Percentiles rank a stretch among this genome's conserved stretches.
These are phyloP conservation scores for Edaphochlamys debaryana DNA, from an alignment of 139 green algal genomes.

Conservation along the genomic window DNA sequence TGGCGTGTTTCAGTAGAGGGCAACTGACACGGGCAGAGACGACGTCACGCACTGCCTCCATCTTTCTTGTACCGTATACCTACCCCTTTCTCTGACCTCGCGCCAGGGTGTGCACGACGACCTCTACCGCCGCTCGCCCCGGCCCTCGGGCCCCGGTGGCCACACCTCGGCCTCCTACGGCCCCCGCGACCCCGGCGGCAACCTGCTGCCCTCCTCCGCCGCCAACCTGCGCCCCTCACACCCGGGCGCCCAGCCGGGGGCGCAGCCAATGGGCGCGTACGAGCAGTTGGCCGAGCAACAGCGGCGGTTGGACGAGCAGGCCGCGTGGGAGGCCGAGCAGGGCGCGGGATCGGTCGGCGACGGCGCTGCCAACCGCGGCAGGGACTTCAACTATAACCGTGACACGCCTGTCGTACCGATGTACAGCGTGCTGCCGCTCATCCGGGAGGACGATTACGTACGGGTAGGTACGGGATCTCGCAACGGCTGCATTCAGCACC, in stretches of 20 bases:
- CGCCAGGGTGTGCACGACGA: slow-evolving; percentile 8
- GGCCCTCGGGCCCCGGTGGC: not conserved
- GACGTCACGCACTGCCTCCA: no score
- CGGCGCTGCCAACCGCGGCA: not conserved
- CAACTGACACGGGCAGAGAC: no score
- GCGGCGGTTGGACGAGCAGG: not conserved
- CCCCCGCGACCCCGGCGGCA: not conserved
- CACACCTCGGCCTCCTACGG: not conserved
- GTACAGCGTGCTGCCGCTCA: slow-evolving; percentile 54
- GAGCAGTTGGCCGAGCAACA: not conserved
- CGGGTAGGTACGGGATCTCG: slow-evolving; percentile 8
- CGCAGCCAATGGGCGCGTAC: not conserved
- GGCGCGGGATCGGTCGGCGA: no score
- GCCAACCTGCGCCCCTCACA: not conserved
- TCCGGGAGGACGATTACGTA: slow-evolving; percentile 43
- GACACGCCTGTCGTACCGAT: slow-evolving; percentile 50
- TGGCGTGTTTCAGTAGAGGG: no score
- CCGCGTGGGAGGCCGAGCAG: not conserved
- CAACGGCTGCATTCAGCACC: not conserved
- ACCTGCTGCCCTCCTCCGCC: slow-evolving; percentile 7
- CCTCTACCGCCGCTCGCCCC: not conserved
- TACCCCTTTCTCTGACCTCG: no score
- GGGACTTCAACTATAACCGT: slow-evolving; percentile 25
- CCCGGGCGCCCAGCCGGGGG: no score
- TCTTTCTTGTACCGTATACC: no score